Evolutionary conservation across 345 rosid species (phyloP).

Genomic region (Corymbia maculata): DNA sequence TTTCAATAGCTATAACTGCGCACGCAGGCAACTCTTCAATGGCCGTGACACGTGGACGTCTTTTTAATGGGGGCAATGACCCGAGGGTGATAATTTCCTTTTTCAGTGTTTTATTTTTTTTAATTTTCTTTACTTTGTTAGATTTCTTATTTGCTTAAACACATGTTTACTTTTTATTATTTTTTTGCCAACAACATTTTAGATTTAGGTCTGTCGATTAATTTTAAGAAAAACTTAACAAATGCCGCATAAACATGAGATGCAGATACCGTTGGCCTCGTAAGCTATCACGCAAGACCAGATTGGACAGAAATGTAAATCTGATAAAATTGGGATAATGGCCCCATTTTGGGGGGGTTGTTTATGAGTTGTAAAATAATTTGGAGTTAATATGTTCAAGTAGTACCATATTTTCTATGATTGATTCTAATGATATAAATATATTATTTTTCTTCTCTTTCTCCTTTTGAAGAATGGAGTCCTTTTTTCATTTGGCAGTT

Average conservation of each 20-base stretch:
- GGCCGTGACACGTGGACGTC: neutral
- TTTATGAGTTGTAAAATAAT: neutral
- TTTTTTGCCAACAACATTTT: neutral
- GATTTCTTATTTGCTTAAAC: neutral
- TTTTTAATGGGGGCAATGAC: neutral
- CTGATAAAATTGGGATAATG: neutral
- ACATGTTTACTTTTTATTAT: accelerated
- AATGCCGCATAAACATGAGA: neutral
- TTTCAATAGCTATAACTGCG: neutral
- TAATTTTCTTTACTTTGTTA: neutral
- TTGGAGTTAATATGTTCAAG: neutral
- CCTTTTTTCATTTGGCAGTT: too few species aligned
- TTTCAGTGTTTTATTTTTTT: neutral
- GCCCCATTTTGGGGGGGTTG: neutral
- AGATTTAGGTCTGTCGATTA: neutral
- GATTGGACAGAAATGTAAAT: neutral
- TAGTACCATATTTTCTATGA: neutral
- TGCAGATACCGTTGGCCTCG: neutral
- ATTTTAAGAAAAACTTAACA: neutral
- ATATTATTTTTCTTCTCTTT: accelerated
- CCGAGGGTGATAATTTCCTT: neutral
- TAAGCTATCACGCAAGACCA: neutral
- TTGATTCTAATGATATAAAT: neutral
- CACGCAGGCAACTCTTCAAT: neutral
- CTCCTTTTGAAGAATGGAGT: neutral